Base-by-base conservation (phyloP, 2,329 filamentous ascomycete species). In the Ophiostoma sp. region DNA sequence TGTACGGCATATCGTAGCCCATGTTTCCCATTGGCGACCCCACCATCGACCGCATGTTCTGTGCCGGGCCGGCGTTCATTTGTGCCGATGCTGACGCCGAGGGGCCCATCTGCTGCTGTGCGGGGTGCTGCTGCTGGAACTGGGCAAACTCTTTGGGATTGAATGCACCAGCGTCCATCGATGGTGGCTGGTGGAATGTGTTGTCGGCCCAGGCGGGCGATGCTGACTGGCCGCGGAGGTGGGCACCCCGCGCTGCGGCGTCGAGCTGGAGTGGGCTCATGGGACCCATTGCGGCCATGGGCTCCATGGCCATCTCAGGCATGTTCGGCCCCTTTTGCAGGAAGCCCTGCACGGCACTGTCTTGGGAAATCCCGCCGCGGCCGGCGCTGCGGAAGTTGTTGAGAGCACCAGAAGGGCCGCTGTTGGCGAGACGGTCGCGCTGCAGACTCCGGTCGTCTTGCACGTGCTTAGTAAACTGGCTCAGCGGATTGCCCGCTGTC, bases 401-500 rank as follows among this genome's bases (percentile, higher is more conserved):
- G 76, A 91, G 85, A 36, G 64, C 64, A 3, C 44, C 44, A 2
- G 41, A 52, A 8, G 66, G 66, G 41, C 44, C 67, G 17, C 67
- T 36, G 35, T 92, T 92, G 72, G 92, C 89, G 72, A 98, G 84
- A 72, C 95, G 88, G 80, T 99, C 95, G 76, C 94, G 87, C 81
- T 98, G 95, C 71, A 98, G 83, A 71, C 92, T 95, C 81, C 94
- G 96, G 83, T 99, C 95, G 85, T 96, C 93, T 78, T 96, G 92
- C 71, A 95, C 92, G 80, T 97, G 94, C 81, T 99, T 99, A 74
- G 94, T 93, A 80, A 99, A 96, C 84, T 98, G 95, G 78, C 92
- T 94, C 76, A 99, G 89, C 71, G 96, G 95, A 80, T 99, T 99
- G 77, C 90, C 93, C 74, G 92, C 93, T 73, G 95, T 96, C 70